Conservation (phyloP, 192 early-diverging fungal genomes). For the Umbelopsis vinacea region DNA sequence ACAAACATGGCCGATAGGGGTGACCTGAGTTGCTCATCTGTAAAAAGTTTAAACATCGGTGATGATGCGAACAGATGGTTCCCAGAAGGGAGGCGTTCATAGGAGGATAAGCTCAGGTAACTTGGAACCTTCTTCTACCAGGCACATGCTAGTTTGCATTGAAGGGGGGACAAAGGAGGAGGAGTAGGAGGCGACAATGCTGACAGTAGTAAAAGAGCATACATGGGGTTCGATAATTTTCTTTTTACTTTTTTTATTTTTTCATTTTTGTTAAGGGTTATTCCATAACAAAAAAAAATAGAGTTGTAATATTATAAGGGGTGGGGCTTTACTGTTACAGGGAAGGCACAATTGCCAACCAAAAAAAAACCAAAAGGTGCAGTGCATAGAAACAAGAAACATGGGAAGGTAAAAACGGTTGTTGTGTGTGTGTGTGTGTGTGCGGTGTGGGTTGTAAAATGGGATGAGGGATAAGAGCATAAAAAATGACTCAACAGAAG, state of each 20-base stretch:
- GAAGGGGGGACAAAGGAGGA: background rate
- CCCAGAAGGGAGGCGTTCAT: background rate
- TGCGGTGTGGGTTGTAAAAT: too few species aligned
- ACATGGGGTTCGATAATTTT: background rate
- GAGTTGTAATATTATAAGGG: too few species aligned
- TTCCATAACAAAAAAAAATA: background rate
- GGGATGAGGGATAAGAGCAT: too few species aligned
- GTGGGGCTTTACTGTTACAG: background rate
- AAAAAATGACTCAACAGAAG: background rate
- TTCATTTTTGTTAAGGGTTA: background rate
- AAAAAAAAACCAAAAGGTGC: background rate
- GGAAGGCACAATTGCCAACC: background rate
- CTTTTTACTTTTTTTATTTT: background rate
- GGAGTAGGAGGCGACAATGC: background rate
- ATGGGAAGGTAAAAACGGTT: too few species aligned
- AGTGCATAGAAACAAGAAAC: background rate
- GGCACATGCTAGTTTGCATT: too few species aligned
- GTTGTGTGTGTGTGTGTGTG: too few species aligned
- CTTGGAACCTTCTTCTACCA: too few species aligned
- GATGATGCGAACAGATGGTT: too few species aligned
- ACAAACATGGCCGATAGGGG: background rate
- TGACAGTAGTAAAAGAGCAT: conserved; percentile 2
- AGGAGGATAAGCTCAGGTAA: background rate
- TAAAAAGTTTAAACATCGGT: too few species aligned
- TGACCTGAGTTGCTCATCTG: background rate